Base-by-base conservation (phyloP, 2,329 filamentous ascomycete genomes). In the Neofusicoccum kwambonambiense region DNA sequence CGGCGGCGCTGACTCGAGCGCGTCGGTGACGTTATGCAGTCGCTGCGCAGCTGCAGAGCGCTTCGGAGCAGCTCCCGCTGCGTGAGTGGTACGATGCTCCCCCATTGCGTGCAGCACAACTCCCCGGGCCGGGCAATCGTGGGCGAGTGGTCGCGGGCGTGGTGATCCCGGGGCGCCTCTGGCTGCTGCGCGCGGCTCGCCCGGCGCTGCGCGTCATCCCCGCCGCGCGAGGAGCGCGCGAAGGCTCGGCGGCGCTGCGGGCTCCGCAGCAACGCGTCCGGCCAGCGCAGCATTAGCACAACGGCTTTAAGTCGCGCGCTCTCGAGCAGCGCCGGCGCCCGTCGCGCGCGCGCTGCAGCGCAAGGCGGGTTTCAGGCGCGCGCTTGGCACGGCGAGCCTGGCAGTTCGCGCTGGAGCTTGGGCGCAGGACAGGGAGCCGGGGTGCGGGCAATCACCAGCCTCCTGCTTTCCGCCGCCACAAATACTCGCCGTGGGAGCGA, bases 401-500 rank as follows among this genome's bases (percentile, higher is more conserved):
- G 44, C 44, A 22, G 44, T 62, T 45, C 41, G 41, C 7, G 11
- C 27, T 7, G 27, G 27, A 31, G 27, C 27, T 7, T 7, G n/a
- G 5, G 42, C 41, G 57, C 42, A n/a, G 45, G 44, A 9, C 37
- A 27, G 37, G 52, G 19, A 42, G 37, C 52, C 52, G 19, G 54
- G 54, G 54, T 45, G 54, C 39, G 54, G 22, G 6, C 31, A 34
- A 35, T 61, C 58, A 42, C 58, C 58, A 62, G 58, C 58, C 58
- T 62, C 58, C 45, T 51, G 42, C 31, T 62, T 62, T 39, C 34
- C 47, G 58, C 58, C 50, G 58, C 58, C 58, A 62, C 58, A 62
- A 49, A 61, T 61, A 61, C 54, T 44, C 41, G 34, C 42, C 13
- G 27, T 51, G 12, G 8, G 19, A 51, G 47, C 47, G 19, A 2